A percentile compares a stretch with the other conserved stretches of the same genome.
These are phyloP conservation scores for Penicillium paradoxum DNA, from an alignment of 495 filamentous ascomycete species.

Conservation along the genomic window DNA sequence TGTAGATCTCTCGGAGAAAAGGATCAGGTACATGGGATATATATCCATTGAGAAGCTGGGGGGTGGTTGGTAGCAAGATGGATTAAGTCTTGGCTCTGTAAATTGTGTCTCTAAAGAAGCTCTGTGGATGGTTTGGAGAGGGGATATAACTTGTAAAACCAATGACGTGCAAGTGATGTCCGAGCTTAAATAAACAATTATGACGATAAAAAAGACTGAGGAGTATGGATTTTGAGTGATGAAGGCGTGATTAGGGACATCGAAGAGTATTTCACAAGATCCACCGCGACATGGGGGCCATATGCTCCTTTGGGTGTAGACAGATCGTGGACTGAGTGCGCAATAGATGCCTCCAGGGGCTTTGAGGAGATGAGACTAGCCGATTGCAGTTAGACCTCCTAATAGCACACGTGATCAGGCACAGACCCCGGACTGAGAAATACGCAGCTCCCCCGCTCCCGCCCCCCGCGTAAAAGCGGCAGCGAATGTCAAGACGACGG, in stretches of 20 bases:
- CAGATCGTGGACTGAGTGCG: background rate
- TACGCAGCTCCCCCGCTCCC: background rate
- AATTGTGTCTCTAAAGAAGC: background rate
- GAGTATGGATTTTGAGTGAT: no score
- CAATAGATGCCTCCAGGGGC: background rate
- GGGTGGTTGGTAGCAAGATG: background rate
- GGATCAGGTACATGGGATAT: background rate
- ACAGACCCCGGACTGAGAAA: background rate
- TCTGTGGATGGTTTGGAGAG: background rate
- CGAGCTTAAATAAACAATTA: no score
- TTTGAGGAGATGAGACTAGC: background rate
- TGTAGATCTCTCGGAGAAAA: background rate
- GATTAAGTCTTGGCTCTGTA: background rate
- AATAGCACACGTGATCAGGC: background rate
- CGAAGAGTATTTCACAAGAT: no score
- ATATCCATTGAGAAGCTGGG: background rate
- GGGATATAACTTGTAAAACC: no score
- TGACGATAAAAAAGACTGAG: no score
- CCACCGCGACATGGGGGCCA: no score
- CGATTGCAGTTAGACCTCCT: background rate
- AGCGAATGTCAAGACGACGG: no score
- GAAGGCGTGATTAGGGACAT: no score
- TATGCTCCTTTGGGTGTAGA: no score
- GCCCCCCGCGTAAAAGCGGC: background rate
- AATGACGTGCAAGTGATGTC: no score